Evolutionary conservation across 2,329 filamentous ascomycete species (phyloP), one percentile per base, ranked within the genome.

Genomic region (Thermoascus crustaceus): DNA sequence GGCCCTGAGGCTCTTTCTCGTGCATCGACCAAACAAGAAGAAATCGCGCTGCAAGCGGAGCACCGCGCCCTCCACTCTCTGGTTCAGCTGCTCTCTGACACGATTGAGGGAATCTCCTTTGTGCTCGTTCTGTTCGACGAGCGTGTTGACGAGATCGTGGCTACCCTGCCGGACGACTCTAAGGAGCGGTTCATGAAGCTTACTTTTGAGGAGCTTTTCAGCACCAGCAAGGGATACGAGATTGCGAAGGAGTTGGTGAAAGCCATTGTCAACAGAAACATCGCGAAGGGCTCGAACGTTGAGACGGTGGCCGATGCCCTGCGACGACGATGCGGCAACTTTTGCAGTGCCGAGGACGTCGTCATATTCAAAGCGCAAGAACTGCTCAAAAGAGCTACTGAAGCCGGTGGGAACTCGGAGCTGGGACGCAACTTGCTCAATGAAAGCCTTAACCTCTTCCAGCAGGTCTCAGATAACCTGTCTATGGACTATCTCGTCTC

Each of bases 301-400:
- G 93, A 98, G 63, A 95, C 88, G 0, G 87, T 98, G 16, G 89
- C 91, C 0, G 91, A 98, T 60, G 86, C 88, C n/a, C 67, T 98
- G 32, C 77, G 91, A 30, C 75, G 91, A 49, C 78, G 88, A 49
- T 98, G 91, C 49, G 93, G 91, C 43, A 95, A 84, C 62, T 98
- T 98, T 72, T 98, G 91, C 60, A 95, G 88, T 52, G 80, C 89
- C 0, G 89, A 98, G 45, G 91, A 98, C 64, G 91, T 96, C 2
- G 80, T 96, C 45, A 89, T 95, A 48, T 98, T 98, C 78, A 96
- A 94, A 63, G 91, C 91, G 0, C 89, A 96, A 57, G 91, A 98
- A 60, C 84, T 89, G 51, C 68, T 96, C 35, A 93, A 94, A 68
- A 77, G 85, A 47, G 89, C 89, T 1, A 79, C 80, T 2, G 88